Base-by-base conservation (phyloP, 768 basidiomycete species). In the Macrocybe gigantea region DNA sequence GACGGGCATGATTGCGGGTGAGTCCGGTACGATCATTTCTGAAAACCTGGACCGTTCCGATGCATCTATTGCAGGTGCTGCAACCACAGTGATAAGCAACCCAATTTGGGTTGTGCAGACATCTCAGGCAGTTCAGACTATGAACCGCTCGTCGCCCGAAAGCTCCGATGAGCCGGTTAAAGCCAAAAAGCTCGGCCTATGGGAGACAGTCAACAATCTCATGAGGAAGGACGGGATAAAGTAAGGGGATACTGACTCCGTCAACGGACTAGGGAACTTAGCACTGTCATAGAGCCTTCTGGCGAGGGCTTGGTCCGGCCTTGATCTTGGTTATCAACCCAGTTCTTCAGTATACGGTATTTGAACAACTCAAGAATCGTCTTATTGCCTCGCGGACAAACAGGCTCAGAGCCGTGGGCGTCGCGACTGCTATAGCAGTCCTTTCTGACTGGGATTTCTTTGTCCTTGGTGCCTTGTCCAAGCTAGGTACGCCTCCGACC, bases 81-180 rank as follows among this genome's bases (percentile, higher is more conserved):
- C 88, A 8, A 96, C 95, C 3, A 88, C 92, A 3, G 66, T 95
- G 53, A 75, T 90, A 53, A 88, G 83, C 62, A 97, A 98, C 66
- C 95, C 95, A 2, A 86, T 98, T 51, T 99, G 96, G 96, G 93
- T 96, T 41, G 75, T 98, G 14, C 93, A 98, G 63, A 93, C 92
- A 5, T 85, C 85, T 6, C 93, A 95, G 63, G 84, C 88, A 7
- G 84, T 87, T 32, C 77, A 73, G 43, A 81, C 78, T 33, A 64
- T 81, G 64, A 60, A 73, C 34, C 44, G 53, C 36, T 47, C 55
- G 8, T 54, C 54, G n/a, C 35, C 64, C 5, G 66, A 69, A 38
- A 35, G 63, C 7, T 55, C 67, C 35, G 54, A 64, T 8, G 49
- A 60, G 30, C 62, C 63, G 14, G 50, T 56, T 7, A 49, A 65